phyloP scores from a whole-genome alignment of 257 asterid genomes.

The Scutellaria baicalensis region DNA sequence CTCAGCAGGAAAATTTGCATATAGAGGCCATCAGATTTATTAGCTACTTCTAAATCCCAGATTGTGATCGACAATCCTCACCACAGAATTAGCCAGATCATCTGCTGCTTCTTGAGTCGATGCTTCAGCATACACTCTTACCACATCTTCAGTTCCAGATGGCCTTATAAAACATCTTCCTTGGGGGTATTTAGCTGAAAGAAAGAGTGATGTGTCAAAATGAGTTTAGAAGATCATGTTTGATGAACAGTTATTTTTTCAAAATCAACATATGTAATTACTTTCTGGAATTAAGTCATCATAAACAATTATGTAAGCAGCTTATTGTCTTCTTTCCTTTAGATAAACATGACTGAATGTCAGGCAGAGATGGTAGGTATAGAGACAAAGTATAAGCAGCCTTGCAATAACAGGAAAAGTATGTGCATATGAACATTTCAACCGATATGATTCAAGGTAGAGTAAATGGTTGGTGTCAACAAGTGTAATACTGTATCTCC shows the following conservation, averaged over 20 bases:
- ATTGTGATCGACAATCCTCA: slow-evolving; percentile 48
- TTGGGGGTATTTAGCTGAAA: slow-evolving; percentile 51
- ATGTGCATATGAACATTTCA: too few relatives aligned
- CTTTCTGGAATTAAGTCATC: too few relatives aligned
- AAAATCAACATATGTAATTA: background rate
- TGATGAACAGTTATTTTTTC: background rate
- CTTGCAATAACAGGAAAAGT: too few relatives aligned
- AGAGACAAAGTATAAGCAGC: too few relatives aligned
- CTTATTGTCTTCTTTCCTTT: too few relatives aligned
- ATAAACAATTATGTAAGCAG: too few relatives aligned
- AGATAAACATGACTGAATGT: too few relatives aligned
- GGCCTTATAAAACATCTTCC: slow-evolving; percentile 92
- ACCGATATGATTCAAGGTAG: too few relatives aligned
- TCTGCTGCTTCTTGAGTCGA: slow-evolving; percentile 75
- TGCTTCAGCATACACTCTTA: slow-evolving; percentile 90
- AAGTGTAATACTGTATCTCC: too few relatives aligned
- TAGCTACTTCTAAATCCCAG: slow-evolving; percentile 38
- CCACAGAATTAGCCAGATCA: slow-evolving; percentile 60
- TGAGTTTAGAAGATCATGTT: background rate
- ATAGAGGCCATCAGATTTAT: background rate
- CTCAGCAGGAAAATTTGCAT: background rate
- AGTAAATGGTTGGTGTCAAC: too few relatives aligned
- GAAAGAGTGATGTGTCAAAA: background rate
- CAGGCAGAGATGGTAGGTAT: too few relatives aligned
- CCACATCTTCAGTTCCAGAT: slow-evolving; percentile 93